Evolutionary conservation across 345 rosid genomes (phyloP).

Genomic region (Tarenaya hassleriana): DNA sequence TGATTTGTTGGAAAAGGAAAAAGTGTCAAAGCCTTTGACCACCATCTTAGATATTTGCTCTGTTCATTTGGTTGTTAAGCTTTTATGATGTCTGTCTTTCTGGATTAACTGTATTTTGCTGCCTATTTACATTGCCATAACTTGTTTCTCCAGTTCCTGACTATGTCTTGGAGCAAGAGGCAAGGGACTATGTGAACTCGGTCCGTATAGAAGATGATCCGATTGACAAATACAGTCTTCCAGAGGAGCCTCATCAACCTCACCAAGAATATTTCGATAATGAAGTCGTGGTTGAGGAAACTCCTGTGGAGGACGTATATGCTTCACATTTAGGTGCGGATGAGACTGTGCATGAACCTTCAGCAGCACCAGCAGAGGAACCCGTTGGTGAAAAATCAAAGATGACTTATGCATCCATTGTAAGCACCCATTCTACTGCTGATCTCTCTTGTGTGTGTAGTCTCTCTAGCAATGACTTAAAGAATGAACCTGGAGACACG

Average conservation of each 20-base stretch:
- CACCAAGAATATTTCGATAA: slow-evolving; percentile 50
- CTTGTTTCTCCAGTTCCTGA: slow-evolving; percentile 48
- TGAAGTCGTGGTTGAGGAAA: slow-evolving; percentile 58
- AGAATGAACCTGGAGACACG: too few relatives aligned
- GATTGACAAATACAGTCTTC: slow-evolving; percentile 53
- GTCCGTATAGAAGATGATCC: slow-evolving; percentile 69
- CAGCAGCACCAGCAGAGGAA: slow-evolving; percentile 48
- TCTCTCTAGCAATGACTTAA: too few relatives aligned
- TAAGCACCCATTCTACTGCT: slow-evolving; percentile 33
- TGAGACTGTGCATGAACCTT: slow-evolving; percentile 40
- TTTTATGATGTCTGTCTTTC: too few relatives aligned
- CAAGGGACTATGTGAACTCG: slow-evolving; percentile 56
- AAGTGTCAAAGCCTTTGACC: background rate
- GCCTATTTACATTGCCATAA: slow-evolving; percentile 1
- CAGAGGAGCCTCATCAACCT: slow-evolving; percentile 45
- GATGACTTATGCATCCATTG: slow-evolving; percentile 89
- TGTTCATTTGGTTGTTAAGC: too few relatives aligned
- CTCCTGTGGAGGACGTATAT: slow-evolving; percentile 44
- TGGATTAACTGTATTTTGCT: too few relatives aligned
- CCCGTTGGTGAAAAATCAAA: slow-evolving; percentile 53
- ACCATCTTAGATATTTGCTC: background rate
- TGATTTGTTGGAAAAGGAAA: too few relatives aligned
- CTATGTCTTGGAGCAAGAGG: slow-evolving; percentile 73
- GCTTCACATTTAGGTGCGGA: slow-evolving; percentile 20
- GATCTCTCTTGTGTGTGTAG: too few relatives aligned